phyloP scores from a whole-genome alignment of 305 asterid genomes.

The Fraxinus latifolia region DNA sequence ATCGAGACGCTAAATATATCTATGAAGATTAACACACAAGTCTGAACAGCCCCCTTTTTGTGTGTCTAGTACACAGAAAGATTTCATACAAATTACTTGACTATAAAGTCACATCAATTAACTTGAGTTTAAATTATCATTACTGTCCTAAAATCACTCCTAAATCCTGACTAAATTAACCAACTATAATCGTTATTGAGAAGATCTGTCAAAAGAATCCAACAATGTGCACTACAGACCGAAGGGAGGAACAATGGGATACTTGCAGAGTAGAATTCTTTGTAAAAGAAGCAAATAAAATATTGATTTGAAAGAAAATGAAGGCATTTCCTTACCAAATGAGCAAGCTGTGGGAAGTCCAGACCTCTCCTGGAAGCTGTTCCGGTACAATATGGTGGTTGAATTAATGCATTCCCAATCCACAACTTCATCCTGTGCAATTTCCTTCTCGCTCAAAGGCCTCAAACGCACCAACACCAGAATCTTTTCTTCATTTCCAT shows the following conservation, averaged over 20 bases:
- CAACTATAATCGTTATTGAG: background rate
- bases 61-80: background rate
- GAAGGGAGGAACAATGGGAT: conserved; percentile 4
- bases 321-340: conserved; percentile 56
- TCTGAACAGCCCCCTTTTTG: background rate
- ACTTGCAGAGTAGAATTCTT: background rate
- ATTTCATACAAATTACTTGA: background rate
- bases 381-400: conserved; percentile 78
- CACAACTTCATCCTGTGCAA: conserved; percentile 58
- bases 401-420: conserved; percentile 98
- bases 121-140: background rate
- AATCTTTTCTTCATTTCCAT: conserved; percentile 76
- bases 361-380: conserved; percentile 91
- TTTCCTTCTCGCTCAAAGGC: conserved; percentile 89
- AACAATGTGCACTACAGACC: background rate
- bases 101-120: background rate
- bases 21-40: background rate
- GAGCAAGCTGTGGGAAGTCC: conserved; percentile 82
- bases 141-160: background rate
- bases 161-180: background rate
- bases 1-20: background rate
- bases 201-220: conserved; percentile 12
- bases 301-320: conserved; percentile 10
- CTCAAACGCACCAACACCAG: conserved; percentile 86
- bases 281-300: background rate